Evolutionary conservation across 2,329 filamentous ascomycete genomes (phyloP), one percentile per base, ranked within the genome.

Genomic region (Aspergillus pseudoviridinutans): DNA sequence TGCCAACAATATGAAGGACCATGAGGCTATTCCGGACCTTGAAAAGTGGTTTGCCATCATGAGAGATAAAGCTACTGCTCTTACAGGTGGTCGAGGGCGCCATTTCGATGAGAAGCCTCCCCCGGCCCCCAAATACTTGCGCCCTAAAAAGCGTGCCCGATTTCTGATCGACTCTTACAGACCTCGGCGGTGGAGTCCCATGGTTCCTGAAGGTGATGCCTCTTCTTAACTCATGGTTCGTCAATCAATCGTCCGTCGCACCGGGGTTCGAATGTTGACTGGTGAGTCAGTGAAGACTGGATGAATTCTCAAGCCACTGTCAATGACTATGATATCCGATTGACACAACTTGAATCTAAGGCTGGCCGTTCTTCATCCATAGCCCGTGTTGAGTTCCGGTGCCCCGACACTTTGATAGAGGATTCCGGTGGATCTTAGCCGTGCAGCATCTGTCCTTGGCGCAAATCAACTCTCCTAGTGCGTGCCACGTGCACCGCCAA

Each of bases 11-110:
- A 47, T 47, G 44, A 14, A 14, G 12, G 24, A 17, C 6, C 44
- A 47, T 14, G 24, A 47, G 22, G 20, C 24, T 14, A 47, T 47
- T 12, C 57, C 68, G 0, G 73, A 76, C 46, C 61, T 78, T 12
- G 60, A 72, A 27, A 56, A 64, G 4, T 68, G 69, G 4, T 74
- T 74, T 32, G 59, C 63, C 14, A 64, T 69, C 35, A 74, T 74
- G 12, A 68, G 71, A 38, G 65, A 68, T 29, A 74, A 71, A 44
- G 73, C 73, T 2, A 67, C 68, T 9, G 63, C 68, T 50, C 64
- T 78, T 41, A 66, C 69, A 2, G 74, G 74, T 20, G 75, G 76
- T 8, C 68, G 68, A 46, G 75, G 75, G 57, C 64, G 76, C 24
- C 73, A 71, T 51, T 77, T 76, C 49, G 74, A 78, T 25, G 60